phyloP scores from a whole-genome alignment of 1,284 basidiomycete species.

The Ceratobasidium theobromae region DNA sequence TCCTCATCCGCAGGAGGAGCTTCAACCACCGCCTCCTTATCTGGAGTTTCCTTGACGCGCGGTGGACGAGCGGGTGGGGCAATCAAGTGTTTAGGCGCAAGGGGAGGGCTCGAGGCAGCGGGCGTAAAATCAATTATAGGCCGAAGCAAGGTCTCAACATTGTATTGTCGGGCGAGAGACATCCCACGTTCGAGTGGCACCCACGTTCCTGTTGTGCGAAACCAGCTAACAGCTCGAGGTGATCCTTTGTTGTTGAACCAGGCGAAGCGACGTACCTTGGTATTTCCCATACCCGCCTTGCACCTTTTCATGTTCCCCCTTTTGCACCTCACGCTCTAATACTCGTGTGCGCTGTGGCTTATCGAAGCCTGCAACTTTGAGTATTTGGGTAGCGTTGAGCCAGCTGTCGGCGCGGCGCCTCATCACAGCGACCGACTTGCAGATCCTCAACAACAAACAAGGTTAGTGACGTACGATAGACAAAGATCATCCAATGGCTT shows the following conservation, averaged over 20 bases:
- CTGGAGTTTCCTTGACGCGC: slow-evolving; percentile 13
- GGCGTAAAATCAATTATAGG: slow-evolving; percentile 96
- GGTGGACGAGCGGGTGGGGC: slow-evolving; percentile 57
- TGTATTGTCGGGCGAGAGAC: slow-evolving; percentile 87
- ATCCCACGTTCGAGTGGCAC: slow-evolving; percentile 94
- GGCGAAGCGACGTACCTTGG: slow-evolving; percentile 74
- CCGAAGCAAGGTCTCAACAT: slow-evolving; percentile 84
- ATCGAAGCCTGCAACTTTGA: slow-evolving; percentile 99
- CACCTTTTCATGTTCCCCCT: slow-evolving; percentile 98
- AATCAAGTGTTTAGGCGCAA: slow-evolving; percentile 94
- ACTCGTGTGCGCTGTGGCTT: slow-evolving; percentile 98
- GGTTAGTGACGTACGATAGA: slow-evolving; percentile 37
- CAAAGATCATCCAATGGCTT: slow-evolving; percentile 41
- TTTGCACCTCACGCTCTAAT: slow-evolving; percentile 96
- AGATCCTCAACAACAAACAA: slow-evolving; percentile 62
- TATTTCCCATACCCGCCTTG: slow-evolving; percentile 99
- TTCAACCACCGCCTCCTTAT: background rate
- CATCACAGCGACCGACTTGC: slow-evolving; percentile 97
- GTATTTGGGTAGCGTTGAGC: slow-evolving; percentile 98
- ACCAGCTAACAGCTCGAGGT: background rate
- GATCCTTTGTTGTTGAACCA: background rate
- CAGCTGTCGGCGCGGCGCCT: slow-evolving; percentile 92
- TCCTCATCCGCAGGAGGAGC: background rate
- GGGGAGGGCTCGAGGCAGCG: slow-evolving; percentile 85
- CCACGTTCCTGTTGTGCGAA: slow-evolving; percentile 80